Conservation (phyloP, 306 rosid species). For the Styphnolobium japonicum region DNA sequence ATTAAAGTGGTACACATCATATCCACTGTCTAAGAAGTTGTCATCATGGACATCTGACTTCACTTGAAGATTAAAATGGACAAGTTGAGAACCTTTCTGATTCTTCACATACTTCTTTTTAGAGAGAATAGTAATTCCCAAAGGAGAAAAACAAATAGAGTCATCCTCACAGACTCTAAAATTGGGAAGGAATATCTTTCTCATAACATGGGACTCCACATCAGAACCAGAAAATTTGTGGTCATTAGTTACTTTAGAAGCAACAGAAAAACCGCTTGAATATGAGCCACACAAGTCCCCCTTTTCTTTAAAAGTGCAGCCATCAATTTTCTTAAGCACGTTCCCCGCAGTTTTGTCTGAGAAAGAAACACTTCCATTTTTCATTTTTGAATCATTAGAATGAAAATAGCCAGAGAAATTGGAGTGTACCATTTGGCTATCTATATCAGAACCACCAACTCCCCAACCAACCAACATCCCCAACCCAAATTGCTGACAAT, state of each 20-base stretch:
- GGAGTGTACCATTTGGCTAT: slow-evolving; percentile 50
- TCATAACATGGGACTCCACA: slow-evolving; percentile 48
- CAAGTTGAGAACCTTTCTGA: slow-evolving; percentile 53
- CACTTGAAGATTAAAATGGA: slow-evolving; percentile 61
- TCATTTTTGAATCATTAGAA: slow-evolving; percentile 28
- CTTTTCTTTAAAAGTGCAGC: slow-evolving; percentile 33
- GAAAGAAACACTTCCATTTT: slow-evolving; percentile 29
- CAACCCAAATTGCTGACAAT: slow-evolving; percentile 50
- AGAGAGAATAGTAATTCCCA: slow-evolving; percentile 73
- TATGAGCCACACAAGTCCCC: slow-evolving; percentile 34
- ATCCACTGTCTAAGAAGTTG: slow-evolving; percentile 45
- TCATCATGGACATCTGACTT: slow-evolving; percentile 61
- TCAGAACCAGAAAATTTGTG: slow-evolving; percentile 40
- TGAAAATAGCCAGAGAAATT: slow-evolving; percentile 28
- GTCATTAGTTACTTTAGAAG: slow-evolving; percentile 36
- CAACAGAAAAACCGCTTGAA: slow-evolving; percentile 58
- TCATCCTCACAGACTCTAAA: slow-evolving; percentile 56
- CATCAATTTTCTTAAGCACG: slow-evolving; percentile 33
- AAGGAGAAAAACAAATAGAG: slow-evolving; percentile 68
- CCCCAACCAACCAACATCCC: slow-evolving; percentile 78
- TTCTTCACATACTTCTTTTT: slow-evolving; percentile 39
- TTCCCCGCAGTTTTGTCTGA: slow-evolving; percentile 33
- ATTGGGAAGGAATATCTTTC: slow-evolving; percentile 65
- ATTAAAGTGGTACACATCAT: slow-evolving; percentile 31
- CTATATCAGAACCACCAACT: slow-evolving; percentile 75